A percentile compares a stretch with the other conserved stretches of the same genome.
phyloP scores from a whole-genome alignment of 768 basidiomycete genomes.

The Leccinellum rugosiceps region DNA sequence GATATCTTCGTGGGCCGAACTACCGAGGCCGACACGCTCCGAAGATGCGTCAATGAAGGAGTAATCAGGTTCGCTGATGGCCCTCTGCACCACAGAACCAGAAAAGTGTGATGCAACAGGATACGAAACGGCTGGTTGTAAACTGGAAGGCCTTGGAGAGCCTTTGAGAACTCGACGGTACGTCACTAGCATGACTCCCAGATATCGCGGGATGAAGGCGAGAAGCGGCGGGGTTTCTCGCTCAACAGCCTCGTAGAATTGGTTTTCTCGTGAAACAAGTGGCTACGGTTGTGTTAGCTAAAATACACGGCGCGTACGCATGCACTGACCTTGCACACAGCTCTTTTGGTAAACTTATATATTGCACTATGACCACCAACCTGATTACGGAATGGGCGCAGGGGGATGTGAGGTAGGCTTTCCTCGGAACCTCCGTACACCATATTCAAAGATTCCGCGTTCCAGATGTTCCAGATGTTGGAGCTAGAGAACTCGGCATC shows the following conservation, averaged over 20 bases:
- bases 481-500: slow-evolving; percentile 7
- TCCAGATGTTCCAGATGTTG: slow-evolving; percentile 26
- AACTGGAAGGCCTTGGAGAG: slow-evolving; percentile 21
- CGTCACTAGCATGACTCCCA: slow-evolving; percentile 98
- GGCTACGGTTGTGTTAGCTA: slow-evolving; percentile 52
- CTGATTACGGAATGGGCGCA: slow-evolving; percentile 95
- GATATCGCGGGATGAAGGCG: slow-evolving; percentile 94
- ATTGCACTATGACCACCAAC: slow-evolving; percentile 97
- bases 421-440: slow-evolving; percentile 50
- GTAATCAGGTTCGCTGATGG: slow-evolving; percentile 25
- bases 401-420: slow-evolving; percentile 80
- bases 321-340: slow-evolving; percentile 90
- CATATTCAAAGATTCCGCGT: slow-evolving; percentile 36
- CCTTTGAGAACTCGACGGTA: slow-evolving; percentile 75
- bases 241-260: slow-evolving; percentile 97
- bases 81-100: slow-evolving; percentile 28
- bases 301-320: neutral
- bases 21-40: neutral
- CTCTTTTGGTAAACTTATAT: slow-evolving; percentile 96
- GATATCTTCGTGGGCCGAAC: slow-evolving; percentile 27
- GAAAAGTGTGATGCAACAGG: slow-evolving; percentile 21
- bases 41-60: slow-evolving; percentile 2
- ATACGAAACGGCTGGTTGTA: slow-evolving; percentile 10
- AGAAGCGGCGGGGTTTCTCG: slow-evolving; percentile 88
- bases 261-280: slow-evolving; percentile 92